These are phyloP conservation scores for Leccinum disarticulatum DNA, from an alignment of 768 basidiomycete genomes.

Conservation along the genomic window DNA sequence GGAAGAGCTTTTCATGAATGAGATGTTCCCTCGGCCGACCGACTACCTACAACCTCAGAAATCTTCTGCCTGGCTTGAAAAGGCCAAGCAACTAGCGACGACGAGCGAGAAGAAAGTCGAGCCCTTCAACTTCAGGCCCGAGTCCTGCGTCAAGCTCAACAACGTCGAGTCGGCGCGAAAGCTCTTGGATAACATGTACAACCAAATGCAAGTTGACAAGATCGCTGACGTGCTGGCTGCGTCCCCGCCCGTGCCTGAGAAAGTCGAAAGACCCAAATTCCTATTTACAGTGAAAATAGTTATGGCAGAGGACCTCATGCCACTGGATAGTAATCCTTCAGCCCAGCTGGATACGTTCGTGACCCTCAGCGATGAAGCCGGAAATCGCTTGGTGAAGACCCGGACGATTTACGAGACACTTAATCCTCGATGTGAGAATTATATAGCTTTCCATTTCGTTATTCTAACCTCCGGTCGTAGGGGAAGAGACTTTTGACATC, in stretches of 20 bases:
- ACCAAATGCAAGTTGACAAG: slow-evolving; percentile 86
- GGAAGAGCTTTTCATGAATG: slow-evolving; percentile 88
- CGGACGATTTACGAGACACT: slow-evolving; percentile 91
- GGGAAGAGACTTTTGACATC: slow-evolving; percentile 97
- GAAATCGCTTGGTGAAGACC: slow-evolving; percentile 89
- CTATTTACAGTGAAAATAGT: slow-evolving; percentile 94
- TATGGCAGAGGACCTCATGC: slow-evolving; percentile 84
- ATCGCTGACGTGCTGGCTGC: slow-evolving; percentile 62
- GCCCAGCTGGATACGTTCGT: slow-evolving; percentile 90
- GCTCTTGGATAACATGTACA: slow-evolving; percentile 92
- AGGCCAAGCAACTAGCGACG: slow-evolving; percentile 72
- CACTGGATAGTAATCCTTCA: slow-evolving; percentile 72
- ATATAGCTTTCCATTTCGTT: not conserved
- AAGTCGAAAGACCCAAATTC: slow-evolving; percentile 64
- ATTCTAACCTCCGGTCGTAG: slow-evolving; percentile 39
- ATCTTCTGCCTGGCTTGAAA: slow-evolving; percentile 86
- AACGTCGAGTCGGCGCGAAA: slow-evolving; percentile 92
- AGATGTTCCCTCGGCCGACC: slow-evolving; percentile 86
- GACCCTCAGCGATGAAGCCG: slow-evolving; percentile 90
- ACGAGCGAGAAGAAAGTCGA: slow-evolving; percentile 89
- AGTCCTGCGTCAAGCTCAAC: slow-evolving; percentile 97
- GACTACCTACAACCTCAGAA: slow-evolving; percentile 84
- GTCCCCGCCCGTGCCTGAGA: slow-evolving; percentile 70
- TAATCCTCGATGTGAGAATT: slow-evolving; percentile 80
- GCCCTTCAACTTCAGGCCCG: slow-evolving; percentile 90